These are phyloP conservation scores for Bretschneidera sinensis DNA, from an alignment of 345 rosid genomes.

Conservation along the genomic window DNA sequence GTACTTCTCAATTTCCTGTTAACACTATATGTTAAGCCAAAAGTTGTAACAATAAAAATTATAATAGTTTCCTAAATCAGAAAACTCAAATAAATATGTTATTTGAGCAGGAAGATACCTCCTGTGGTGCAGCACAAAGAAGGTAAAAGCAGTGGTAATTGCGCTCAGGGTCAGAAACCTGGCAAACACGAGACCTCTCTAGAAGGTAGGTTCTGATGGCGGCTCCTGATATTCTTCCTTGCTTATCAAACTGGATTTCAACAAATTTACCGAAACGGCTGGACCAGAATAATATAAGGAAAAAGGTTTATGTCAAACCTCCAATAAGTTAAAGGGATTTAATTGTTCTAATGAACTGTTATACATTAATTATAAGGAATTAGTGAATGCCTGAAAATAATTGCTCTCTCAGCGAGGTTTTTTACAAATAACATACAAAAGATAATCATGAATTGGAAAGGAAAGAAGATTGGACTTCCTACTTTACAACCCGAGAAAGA, in stretches of 20 bases:
- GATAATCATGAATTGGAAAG: too few relatives aligned
- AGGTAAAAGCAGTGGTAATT: constrained; percentile 96
- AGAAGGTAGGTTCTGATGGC: constrained; percentile 92
- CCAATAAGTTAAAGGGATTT: not conserved
- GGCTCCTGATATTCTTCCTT: constrained; percentile 97
- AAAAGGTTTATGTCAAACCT: constrained; percentile 14
- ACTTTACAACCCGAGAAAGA: not conserved
- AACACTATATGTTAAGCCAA: constrained; percentile 15
- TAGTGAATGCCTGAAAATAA: not conserved
- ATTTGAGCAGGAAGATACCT: constrained; percentile 39
- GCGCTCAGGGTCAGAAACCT: constrained; percentile 82
- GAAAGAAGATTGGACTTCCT: not conserved
- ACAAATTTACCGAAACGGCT: constrained; percentile 97
- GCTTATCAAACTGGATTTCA: constrained; percentile 95
- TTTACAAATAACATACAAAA: too few relatives aligned
- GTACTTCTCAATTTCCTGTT: constrained; percentile 79
- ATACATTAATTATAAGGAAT: not conserved
- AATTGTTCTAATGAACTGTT: not conserved
- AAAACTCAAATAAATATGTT: constrained; percentile 5
- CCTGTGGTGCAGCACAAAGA: constrained; percentile 97
- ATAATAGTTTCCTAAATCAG: not conserved
- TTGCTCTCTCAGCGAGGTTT: not conserved
- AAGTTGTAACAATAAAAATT: constrained; percentile 2
- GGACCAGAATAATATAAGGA: constrained; percentile 34
- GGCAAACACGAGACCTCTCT: constrained; percentile 97